These are phyloP conservation scores for Fraxinus anomala DNA, from an alignment of 257 asterid species.

Conservation along the genomic window DNA sequence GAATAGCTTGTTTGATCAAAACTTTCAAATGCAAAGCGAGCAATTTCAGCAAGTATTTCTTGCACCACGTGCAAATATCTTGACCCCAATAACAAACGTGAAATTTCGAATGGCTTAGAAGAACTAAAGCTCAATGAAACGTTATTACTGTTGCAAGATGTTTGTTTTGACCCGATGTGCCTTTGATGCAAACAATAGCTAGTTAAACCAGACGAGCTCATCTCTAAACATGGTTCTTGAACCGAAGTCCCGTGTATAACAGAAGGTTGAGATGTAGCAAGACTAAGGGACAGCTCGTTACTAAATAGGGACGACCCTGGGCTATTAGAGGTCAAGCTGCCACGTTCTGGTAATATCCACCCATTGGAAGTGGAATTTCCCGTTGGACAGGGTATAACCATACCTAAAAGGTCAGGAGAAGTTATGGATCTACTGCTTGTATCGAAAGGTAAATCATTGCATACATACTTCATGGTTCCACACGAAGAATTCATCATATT, in stretches of 20 bases:
- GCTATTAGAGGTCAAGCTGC: slow-evolving; percentile 29
- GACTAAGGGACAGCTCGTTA: slow-evolving; percentile 68
- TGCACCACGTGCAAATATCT: slow-evolving; percentile 62
- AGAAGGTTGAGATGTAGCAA: slow-evolving; percentile 53
- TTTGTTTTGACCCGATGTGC: slow-evolving; percentile 45
- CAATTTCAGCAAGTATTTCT: slow-evolving; percentile 71
- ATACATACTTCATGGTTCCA: slow-evolving; percentile 24
- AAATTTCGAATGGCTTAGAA: slow-evolving; percentile 40
- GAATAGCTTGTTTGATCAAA: slow-evolving; percentile 29
- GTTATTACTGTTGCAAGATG: slow-evolving; percentile 53
- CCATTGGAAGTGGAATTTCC: slow-evolving; percentile 33
- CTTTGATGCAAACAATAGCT: slow-evolving; percentile 41
- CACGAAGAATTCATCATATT: slow-evolving; percentile 30
- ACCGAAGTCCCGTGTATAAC: slow-evolving; percentile 24
- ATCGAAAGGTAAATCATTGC: slow-evolving; percentile 34
- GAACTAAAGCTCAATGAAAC: slow-evolving; percentile 47
- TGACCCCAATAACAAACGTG: slow-evolving; percentile 54
- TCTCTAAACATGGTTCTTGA: slow-evolving; percentile 56
- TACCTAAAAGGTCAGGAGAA: slow-evolving; percentile 37
- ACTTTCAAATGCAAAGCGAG: slow-evolving; percentile 52
- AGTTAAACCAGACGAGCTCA: slow-evolving; percentile 49
- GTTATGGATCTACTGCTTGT: slow-evolving; percentile 26
- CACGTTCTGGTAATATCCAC: slow-evolving; percentile 42
- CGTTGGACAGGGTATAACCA: slow-evolving; percentile 14
- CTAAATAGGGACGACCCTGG: slow-evolving; percentile 48